Percentiles rank a stretch among this genome's conserved stretches.
These are phyloP conservation scores for Smittium culicis DNA, from an alignment of 371 early-diverging fungal genomes.

Conservation along the genomic window DNA sequence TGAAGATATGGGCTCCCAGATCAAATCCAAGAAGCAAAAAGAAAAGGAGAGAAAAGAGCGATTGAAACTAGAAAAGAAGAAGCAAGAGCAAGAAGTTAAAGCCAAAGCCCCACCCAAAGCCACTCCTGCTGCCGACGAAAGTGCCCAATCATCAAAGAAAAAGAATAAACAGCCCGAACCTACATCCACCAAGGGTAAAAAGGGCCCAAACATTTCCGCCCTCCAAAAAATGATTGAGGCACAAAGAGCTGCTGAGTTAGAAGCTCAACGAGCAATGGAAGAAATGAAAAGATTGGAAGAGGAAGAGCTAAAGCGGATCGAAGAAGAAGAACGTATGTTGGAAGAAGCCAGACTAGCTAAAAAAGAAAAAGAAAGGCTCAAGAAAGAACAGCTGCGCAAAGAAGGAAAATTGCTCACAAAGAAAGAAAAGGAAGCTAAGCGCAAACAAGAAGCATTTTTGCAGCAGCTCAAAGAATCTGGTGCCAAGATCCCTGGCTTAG, in stretches of 20 bases:
- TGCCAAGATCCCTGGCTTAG: slow-evolving; percentile 63
- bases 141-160: slow-evolving; percentile 13
- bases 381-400: slow-evolving; percentile 77
- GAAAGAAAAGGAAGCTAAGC: slow-evolving; percentile 79
- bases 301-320: slow-evolving; percentile 39
- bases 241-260: slow-evolving; percentile 42
- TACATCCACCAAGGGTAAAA: slow-evolving; percentile 15
- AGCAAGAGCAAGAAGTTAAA: slow-evolving; percentile 32
- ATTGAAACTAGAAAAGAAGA: slow-evolving; percentile 31
- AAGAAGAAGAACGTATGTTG: slow-evolving; percentile 41
- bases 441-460: slow-evolving; percentile 51
- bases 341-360: slow-evolving; percentile 47
- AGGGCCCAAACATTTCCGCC: slow-evolving; percentile 39
- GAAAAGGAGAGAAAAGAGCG: slow-evolving; percentile 39
- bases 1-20: slow-evolving; percentile 21
- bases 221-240: slow-evolving; percentile 52
- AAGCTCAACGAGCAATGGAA: slow-evolving; percentile 34
- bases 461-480: slow-evolving; percentile 65
- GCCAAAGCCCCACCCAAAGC: slow-evolving; percentile 24
- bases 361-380: slow-evolving; percentile 65
- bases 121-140: slow-evolving; percentile 31
- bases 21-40: slow-evolving; percentile 45
- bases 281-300: slow-evolving; percentile 40
- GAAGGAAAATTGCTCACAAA: slow-evolving; percentile 86
- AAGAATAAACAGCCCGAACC: slow-evolving; percentile 2